Base-by-base conservation (phyloP, 257 asterid genomes). In the Nicotiana knightiana region DNA sequence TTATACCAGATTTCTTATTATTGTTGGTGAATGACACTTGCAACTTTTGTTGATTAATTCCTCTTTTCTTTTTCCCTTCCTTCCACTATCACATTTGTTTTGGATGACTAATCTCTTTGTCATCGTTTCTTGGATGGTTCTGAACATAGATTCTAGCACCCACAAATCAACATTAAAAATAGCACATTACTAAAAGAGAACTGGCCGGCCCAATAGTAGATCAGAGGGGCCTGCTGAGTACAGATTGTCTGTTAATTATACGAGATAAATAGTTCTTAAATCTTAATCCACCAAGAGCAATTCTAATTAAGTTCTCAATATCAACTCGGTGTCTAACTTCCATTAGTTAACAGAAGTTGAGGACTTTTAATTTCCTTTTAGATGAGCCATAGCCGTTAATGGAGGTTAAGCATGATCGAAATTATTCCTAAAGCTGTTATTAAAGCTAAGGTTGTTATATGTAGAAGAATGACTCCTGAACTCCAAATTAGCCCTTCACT, bases 101-200 rank as follows among this genome's bases (percentile, higher is more conserved):
- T 21, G 37, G 59, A 71, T 71, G 78, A 71, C 78, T 71, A 43
- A 21, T 43, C 11, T 43, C 78, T 70, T 70, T 71, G 78, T 71
- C 78, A 71, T 21, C 78, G 48, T 46, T 21, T 71, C 78, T 71
- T 71, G 78, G 78, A 71, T 43, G 28, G 6, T 71, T 21, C 37
- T 71, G 21, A 71, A 46, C 78, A 21, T 43, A 43, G 6, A 21
- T 24, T 4, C 13, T 71, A 12, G 78, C 59, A 71, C 59, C 58
- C 78, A 71, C 26, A 21, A 46, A 43, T 71, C 78, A 12, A 24
- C 78, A 46, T 11, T 46, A 71, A 46, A 16, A 43, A 46, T 21
- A 21, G 37, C 7, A 46, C 37, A 24, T 21, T 71, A 24, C 78
- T 21, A 24, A 12, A 46, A 71, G n/a, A 43, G 35, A 70, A 11